Evolutionary conservation across 129 eudicot genomes (phyloP).

Genomic region (Artemisia annua): DNA sequence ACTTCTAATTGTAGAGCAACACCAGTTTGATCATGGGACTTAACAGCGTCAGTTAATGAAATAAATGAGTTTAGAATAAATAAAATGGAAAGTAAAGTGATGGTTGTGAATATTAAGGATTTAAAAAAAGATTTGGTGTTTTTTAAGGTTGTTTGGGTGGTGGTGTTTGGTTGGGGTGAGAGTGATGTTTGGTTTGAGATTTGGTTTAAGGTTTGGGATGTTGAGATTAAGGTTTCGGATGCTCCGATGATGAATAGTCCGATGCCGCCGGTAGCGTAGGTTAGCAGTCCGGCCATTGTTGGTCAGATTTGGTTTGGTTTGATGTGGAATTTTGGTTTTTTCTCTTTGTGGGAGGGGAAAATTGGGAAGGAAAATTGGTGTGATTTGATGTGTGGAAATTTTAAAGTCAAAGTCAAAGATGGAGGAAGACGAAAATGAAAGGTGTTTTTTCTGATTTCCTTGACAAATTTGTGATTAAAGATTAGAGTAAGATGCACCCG

Average conservation of each 20-base stretch:
- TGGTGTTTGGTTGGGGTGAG: conserved; percentile 11
- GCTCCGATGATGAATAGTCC: conserved; percentile 66
- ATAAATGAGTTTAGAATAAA: conserved; percentile 56
- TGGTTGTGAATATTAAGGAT: conserved; percentile 41
- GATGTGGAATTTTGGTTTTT: too few species aligned
- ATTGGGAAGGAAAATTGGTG: background rate
- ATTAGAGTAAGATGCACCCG: too few species aligned
- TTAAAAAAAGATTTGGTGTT: conserved; percentile 27
- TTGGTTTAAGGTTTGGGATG: conserved; percentile 42
- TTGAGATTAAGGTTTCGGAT: conserved; percentile 56
- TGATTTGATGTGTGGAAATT: background rate
- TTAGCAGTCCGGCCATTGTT: conserved; percentile 59
- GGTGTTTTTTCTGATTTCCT: too few species aligned
- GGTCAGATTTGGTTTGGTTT: background rate
- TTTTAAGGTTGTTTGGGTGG: conserved; percentile 15
- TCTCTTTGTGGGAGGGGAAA: conserved; percentile 13
- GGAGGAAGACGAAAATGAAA: too few species aligned
- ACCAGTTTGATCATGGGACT: conserved; percentile 58
- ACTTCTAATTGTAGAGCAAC: conserved; percentile 65
- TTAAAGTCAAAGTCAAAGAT: conserved; percentile 22
- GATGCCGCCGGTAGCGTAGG: conserved; percentile 74
- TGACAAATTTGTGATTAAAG: too few species aligned
- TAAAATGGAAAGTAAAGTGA: conserved; percentile 46
- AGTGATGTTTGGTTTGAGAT: conserved; percentile 33
- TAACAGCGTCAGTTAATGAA: conserved; percentile 51